phyloP scores from a whole-genome alignment of 2,329 filamentous ascomycete genomes.

The Penicillium rolfsii region DNA sequence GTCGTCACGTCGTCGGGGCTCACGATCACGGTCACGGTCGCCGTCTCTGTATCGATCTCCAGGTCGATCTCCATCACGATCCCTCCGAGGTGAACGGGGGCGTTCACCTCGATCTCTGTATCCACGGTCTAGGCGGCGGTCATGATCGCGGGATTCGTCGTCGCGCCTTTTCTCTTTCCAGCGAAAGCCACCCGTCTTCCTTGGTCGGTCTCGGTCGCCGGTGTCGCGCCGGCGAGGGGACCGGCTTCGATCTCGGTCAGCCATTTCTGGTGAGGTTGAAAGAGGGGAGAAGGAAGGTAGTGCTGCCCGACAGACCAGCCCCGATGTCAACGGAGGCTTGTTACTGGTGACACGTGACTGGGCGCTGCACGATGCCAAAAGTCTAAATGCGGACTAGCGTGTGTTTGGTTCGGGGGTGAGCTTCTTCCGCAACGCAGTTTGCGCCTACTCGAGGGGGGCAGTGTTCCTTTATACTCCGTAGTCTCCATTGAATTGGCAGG shows the following conservation, averaged over 20 bases:
- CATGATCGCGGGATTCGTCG: constrained; percentile 51
- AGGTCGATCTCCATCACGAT: constrained; percentile 44
- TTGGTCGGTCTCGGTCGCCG: constrained; percentile 41
- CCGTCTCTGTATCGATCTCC: constrained; percentile 37
- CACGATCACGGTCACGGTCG: constrained; percentile 55
- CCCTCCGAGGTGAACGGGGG: constrained; percentile 39
- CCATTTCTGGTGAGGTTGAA: constrained; percentile 31
- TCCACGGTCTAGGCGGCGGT: constrained; percentile 57
- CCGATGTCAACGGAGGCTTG: constrained; percentile 22
- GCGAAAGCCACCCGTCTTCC: constrained; percentile 51
- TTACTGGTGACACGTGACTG: constrained; percentile 31
- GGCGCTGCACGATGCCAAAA: constrained; percentile 11
- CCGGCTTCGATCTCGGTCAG: constrained; percentile 48
- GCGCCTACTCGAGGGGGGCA: not conserved
- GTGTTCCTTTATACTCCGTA: not conserved
- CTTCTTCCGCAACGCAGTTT: constrained; percentile 15
- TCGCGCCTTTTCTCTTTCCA: constrained; percentile 56
- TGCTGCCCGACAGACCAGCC: constrained; percentile 27
- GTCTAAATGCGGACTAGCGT: constrained; percentile 16
- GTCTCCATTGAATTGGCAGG: constrained; percentile 10
- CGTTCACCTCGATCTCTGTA: constrained; percentile 49
- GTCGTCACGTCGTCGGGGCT: constrained; percentile 35
- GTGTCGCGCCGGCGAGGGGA: constrained; percentile 45
- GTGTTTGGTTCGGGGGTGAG: constrained; percentile 13
- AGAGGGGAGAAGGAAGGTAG: constrained; percentile 18